A percentile compares a stretch with the other conserved stretches of the same genome.
These are phyloP conservation scores for Rhododendron williamsianum DNA, from an alignment of 148 eudicot species.

Conservation along the genomic window DNA sequence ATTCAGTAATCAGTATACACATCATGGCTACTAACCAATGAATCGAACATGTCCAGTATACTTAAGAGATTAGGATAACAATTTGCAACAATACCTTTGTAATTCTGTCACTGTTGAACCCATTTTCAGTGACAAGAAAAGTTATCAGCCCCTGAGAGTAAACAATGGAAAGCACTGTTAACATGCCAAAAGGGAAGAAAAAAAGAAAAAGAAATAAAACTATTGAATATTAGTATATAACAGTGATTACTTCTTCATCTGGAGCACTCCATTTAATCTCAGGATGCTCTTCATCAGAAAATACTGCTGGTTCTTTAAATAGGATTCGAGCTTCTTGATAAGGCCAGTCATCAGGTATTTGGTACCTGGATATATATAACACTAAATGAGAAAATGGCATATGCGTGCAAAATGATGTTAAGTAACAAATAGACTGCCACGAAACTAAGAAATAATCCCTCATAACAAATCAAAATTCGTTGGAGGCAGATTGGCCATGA, in stretches of 20 bases:
- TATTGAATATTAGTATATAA: constrained; percentile 9
- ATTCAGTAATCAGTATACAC: constrained; percentile 2
- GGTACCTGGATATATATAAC: constrained; percentile 45
- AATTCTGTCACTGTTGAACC: constrained; percentile 85
- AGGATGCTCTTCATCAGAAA: constrained; percentile 57
- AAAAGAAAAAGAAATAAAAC: neutral
- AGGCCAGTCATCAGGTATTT: constrained; percentile 93
- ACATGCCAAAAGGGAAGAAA: neutral
- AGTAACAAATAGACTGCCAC: neutral
- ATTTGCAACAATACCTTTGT: constrained; percentile 44
- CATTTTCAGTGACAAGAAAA: constrained; percentile 89
- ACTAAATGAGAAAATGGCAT: neutral
- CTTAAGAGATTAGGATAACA: neutral
- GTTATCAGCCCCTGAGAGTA: constrained; percentile 64
- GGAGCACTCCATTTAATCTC: constrained; percentile 88
- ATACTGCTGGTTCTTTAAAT: constrained; percentile 80
- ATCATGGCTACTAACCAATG: neutral
- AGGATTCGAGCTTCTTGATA: constrained; percentile 83
- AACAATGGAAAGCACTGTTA: constrained; percentile 13
- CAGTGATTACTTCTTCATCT: constrained; percentile 72
- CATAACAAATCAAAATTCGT: neutral
- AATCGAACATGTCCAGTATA: neutral
- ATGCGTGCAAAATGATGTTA: neutral
- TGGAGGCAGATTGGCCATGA: neutral
- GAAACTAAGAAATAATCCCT: neutral